Evolutionary conservation across 2,329 filamentous ascomycete species (phyloP).

Genomic region (Penicillium sp.): DNA sequence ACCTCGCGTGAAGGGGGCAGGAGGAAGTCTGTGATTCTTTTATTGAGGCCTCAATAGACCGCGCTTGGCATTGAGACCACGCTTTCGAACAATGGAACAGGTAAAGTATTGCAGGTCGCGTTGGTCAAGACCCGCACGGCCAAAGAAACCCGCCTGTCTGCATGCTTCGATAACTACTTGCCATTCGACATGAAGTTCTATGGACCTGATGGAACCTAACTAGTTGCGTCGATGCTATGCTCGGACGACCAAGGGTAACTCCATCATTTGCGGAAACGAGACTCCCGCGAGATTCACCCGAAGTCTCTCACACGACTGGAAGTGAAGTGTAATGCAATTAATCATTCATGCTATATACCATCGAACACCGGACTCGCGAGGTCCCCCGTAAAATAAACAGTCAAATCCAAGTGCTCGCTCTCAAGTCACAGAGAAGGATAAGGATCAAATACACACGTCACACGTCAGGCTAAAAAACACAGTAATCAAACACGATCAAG

Average conservation of each 20-base stretch:
- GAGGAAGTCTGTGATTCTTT: not conserved
- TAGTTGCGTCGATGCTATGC: no score
- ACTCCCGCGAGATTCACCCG: no score
- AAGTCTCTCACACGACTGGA: no score
- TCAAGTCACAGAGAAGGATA: constrained; percentile 16
- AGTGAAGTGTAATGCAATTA: not conserved
- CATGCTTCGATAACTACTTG: no score
- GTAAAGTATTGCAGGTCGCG: not conserved
- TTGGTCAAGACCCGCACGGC: not conserved
- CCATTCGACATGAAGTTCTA: no score
- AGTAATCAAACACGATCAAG: constrained; percentile 7
- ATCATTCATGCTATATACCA: constrained; percentile 24
- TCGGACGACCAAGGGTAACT: no score
- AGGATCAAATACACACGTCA: constrained; percentile 25
- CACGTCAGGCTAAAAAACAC: constrained; percentile 23
- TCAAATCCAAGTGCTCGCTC: constrained; percentile 18
- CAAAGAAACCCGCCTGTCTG: not conserved
- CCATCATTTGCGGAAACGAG: no score
- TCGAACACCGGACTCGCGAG: constrained; percentile 12
- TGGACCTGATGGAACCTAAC: no score
- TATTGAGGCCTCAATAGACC: not conserved
- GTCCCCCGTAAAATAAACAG: constrained; percentile 16
- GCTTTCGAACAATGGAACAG: not conserved
- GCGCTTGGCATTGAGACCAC: not conserved
- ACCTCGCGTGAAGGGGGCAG: not conserved